Conservation (phyloP, 352 stramenopile genomes). For the Phytophthora multivora region DNA sequence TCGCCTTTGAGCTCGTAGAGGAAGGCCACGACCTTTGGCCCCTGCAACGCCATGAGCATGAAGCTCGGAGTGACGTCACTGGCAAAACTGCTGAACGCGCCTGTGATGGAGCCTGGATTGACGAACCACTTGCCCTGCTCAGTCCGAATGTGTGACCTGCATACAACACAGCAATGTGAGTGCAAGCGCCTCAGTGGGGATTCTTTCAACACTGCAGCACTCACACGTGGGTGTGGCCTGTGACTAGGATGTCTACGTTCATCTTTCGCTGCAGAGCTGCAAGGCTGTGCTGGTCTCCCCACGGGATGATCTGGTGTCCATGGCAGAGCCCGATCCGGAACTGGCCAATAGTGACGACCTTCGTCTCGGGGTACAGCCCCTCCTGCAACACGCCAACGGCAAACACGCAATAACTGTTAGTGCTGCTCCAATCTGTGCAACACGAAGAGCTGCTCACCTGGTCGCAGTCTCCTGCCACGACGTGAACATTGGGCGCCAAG, state of each 20-base stretch:
- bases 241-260: constrained; percentile 98
- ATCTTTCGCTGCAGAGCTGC: constrained; percentile 92
- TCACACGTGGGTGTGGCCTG: constrained; percentile 94
- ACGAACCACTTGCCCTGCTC: constrained; percentile 97
- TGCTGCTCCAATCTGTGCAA: neutral
- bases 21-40: constrained; percentile 96
- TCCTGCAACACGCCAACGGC: constrained; percentile 39
- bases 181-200: neutral
- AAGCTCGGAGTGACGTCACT: constrained; percentile 94
- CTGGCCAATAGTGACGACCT: constrained; percentile 95
- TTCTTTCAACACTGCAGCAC: constrained; percentile 4
- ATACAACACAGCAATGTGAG: neutral
- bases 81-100: constrained; percentile 89
- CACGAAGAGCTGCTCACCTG: constrained; percentile 48
- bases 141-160: constrained; percentile 87
- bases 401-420: neutral
- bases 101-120: constrained; percentile 98
- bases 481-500: constrained; percentile 97
- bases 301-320: constrained; percentile 96
- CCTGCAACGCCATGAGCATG: constrained; percentile 98
- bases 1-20: constrained; percentile 93
- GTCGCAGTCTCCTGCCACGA: constrained; percentile 96
- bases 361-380: constrained; percentile 92
- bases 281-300: constrained; percentile 89
- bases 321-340: constrained; percentile 98